Percentiles rank a stretch among this genome's conserved stretches.
phyloP scores from a whole-genome alignment of 768 basidiomycete species.

The Lyophyllum semitale region DNA sequence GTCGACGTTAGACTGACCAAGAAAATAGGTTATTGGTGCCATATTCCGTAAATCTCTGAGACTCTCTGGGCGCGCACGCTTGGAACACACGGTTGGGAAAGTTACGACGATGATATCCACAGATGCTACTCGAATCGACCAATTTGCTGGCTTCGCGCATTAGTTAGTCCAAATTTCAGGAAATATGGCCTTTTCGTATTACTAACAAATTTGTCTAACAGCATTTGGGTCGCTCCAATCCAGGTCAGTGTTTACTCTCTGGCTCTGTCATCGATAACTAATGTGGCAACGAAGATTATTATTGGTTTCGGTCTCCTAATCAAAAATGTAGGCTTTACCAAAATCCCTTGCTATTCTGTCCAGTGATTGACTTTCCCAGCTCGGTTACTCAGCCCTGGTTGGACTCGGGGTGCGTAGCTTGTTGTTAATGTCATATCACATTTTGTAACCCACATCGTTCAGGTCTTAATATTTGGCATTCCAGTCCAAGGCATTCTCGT shows the following conservation, averaged over 20 bases:
- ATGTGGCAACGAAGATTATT: constrained; percentile 36
- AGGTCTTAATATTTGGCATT: constrained; percentile 57
- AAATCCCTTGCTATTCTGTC: neutral
- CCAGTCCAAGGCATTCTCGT: constrained; percentile 60
- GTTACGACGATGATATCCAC: constrained; percentile 73
- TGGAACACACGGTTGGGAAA: constrained; percentile 62
- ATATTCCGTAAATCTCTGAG: constrained; percentile 72
- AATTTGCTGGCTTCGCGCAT: constrained; percentile 43
- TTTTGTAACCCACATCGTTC: neutral
- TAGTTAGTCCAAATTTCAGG: constrained; percentile 31
- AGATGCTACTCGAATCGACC: constrained; percentile 59
- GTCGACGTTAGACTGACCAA: neutral
- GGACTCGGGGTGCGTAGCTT: constrained; percentile 45
- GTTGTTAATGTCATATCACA: constrained; percentile 3
- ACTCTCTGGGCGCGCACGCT: constrained; percentile 58
- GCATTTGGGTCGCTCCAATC: constrained; percentile 63
- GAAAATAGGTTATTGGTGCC: constrained; percentile 38
- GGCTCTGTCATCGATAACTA: neutral
- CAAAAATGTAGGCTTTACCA: constrained; percentile 41
- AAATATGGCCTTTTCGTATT: neutral
- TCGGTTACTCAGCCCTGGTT: constrained; percentile 72
- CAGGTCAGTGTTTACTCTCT: constrained; percentile 34
- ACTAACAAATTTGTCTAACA: constrained; percentile 19
- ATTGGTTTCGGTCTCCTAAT: constrained; percentile 66
- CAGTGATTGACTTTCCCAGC: constrained; percentile 27